Base-by-base conservation (phyloP, 208 protist genomes). In the Wallacemonas sp. region DNA sequence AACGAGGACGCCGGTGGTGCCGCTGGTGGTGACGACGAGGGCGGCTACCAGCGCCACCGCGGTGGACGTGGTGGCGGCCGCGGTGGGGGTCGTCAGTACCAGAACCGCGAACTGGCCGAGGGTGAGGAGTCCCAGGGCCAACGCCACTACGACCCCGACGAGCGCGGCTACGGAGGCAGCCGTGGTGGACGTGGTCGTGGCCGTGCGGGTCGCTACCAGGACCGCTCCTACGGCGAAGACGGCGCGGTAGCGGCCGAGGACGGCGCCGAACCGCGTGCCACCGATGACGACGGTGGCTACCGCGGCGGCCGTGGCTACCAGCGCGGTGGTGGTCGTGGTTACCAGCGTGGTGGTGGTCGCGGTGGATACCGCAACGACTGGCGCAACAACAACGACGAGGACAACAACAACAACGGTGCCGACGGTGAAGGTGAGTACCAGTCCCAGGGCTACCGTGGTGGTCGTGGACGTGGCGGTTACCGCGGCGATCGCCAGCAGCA, bases 281-380 rank as follows among this genome's bases (percentile, higher is more conserved):
- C 58, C 54, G 61, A 63, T 26, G 65, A 72, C 27, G 64, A 70
- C 17, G 68, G 68, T 39, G 56, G 65, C 44, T 61, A 61, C 54
- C 39, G 29, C 24, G 33, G 61, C 26, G 38, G 71, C 8, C 52
- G 74, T 34, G 67, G 72, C 26, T n/a, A n/a, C n/a, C n/a, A n/a
- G n/a, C 63, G 70, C 61, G 46, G 69, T 29, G 60, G 76, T 62
- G 65, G 73, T 11, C 55, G 76, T 62, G 62, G 65, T 26, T 58
- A 62, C 44, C 11, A 61, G 43, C 41, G 66, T 70, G 41, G 72
- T 62, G 61, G 70, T 48, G n/a, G 55, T 30, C 55, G 63, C 21
- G 62, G 73, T 21, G 70, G 68, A n/a, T 71, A 52, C 46, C 44
- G 65, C 57, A 36, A 55, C 48, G 57, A 68, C 30, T 38, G 68